These are phyloP conservation scores for Fragosphaeria purpurea DNA, from an alignment of 2,329 filamentous ascomycete species.

Conservation along the genomic window DNA sequence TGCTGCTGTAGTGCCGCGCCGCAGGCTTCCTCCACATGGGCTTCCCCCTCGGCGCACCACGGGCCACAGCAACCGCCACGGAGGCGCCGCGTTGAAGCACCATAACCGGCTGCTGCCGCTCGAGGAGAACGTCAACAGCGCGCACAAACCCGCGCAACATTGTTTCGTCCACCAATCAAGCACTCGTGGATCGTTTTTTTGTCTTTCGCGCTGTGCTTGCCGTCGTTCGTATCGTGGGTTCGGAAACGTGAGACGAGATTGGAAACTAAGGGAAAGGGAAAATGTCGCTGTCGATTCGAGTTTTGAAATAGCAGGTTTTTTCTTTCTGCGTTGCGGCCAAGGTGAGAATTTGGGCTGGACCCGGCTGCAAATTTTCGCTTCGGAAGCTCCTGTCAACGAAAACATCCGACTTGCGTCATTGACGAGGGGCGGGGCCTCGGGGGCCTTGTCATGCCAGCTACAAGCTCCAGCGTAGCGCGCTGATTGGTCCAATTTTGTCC, in stretches of 20 bases:
- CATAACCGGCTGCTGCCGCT: conserved; percentile 2
- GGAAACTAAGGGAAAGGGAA: too few species aligned
- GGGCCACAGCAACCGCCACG: background rate
- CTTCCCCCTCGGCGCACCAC: background rate
- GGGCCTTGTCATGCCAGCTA: background rate
- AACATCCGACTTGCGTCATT: conserved; percentile 3
- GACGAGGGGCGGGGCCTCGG: background rate
- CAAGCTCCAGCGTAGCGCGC: background rate
- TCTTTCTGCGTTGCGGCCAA: background rate
- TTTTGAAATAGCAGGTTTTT: background rate
- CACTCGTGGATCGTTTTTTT: too few species aligned
- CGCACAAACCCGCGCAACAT: conserved; percentile 8
- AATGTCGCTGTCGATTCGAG: too few species aligned
- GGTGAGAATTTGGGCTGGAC: too few species aligned
- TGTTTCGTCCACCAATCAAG: background rate
- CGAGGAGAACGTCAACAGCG: conserved; percentile 3
- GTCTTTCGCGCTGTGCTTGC: too few species aligned
- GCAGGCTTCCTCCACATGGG: background rate
- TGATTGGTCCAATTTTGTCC: conserved; percentile 4
- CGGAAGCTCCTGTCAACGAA: conserved; percentile 6
- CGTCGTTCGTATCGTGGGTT: too few species aligned
- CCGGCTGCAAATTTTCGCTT: background rate
- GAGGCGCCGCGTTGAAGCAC: background rate
- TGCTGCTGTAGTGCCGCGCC: background rate
- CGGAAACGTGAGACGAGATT: too few species aligned